phyloP scores from a whole-genome alignment of 164 flowering plant genomes.

The Cinnamomum micranthum region DNA sequence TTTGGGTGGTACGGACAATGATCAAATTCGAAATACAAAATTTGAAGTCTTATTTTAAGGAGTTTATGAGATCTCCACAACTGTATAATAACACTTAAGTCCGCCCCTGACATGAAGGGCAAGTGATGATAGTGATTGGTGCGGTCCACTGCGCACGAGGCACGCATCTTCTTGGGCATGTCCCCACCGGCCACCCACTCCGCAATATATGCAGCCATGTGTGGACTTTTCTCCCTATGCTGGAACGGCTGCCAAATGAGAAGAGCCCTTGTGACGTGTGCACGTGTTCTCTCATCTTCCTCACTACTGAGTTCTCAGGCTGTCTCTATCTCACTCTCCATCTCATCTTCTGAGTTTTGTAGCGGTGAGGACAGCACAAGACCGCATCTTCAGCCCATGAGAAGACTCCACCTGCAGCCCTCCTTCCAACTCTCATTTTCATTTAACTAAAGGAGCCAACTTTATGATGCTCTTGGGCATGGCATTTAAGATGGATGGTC shows the following conservation, averaged over 20 bases:
- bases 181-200: neutral
- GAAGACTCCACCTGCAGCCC: slow-evolving; percentile 19
- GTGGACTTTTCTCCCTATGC: neutral
- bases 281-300: slow-evolving; percentile 10
- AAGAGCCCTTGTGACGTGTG: neutral
- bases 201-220: neutral
- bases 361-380: neutral
- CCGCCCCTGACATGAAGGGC: too few relatives aligned
- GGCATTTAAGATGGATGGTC: neutral
- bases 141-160: neutral
- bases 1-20: too few relatives aligned
- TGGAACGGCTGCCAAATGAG: slow-evolving; percentile 7
- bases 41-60: too few relatives aligned
- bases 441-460: neutral
- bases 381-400: slow-evolving; percentile 16
- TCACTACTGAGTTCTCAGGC: slow-evolving; percentile 6
- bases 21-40: too few relatives aligned
- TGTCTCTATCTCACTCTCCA: slow-evolving; percentile 2
- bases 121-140: too few relatives aligned
- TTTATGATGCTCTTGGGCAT: neutral
- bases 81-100: too few relatives aligned
- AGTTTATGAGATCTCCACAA: too few relatives aligned
- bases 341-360: neutral
- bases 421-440: neutral
- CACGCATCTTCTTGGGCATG: neutral